Evolutionary conservation across 2,329 filamentous ascomycete genomes (phyloP), one percentile per base, ranked within the genome.

Genomic region (Madurella fahalii): DNA sequence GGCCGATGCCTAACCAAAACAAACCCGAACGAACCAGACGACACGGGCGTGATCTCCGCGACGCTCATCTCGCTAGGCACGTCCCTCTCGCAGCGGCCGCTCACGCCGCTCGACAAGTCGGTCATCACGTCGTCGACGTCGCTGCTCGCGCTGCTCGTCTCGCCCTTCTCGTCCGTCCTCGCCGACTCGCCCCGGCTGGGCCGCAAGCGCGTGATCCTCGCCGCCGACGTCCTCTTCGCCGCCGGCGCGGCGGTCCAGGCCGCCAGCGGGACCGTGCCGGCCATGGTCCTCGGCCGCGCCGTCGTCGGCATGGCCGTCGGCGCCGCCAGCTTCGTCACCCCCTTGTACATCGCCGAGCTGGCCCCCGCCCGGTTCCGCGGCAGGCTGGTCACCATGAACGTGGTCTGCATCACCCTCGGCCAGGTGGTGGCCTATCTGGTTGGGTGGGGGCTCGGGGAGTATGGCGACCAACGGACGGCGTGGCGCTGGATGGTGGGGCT

Each of bases 401-500:
- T 87, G 25, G 74, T 96, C 18, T 91, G 95, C 62, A 86, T 96
- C 53, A 96, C 92, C 0, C 76, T 89, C 11, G 93, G 93, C 0
- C 92, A 96, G 71, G 89, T 96, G 2, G 81, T 95, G 17, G 92
- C 93, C 2, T 96, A 96, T 69, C 68, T 95, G 1, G 73, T 91
- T 7, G 93, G 93, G 1, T 96, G 89, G 87, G 69, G 78, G 0
- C 86, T 95, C 45, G 79, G 83, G 5, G 77, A 80, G 53, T 75
- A 76, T 54, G 80, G 75, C 0, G 69, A 73, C 54, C 63, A 68
- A 18, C 67, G 65, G 37, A 80, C 78, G 12, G 90, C 87, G 1
- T 97, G 93, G 92, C 78, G 90, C 47, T 95, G 89, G 85, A 92
- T 96, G 82, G 91, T 96, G 0, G 92, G 92, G 0, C 71, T 96